These are phyloP conservation scores for Wickerhamiella shivajii DNA, from an alignment of 805 yeast genomes.

Conservation along the genomic window DNA sequence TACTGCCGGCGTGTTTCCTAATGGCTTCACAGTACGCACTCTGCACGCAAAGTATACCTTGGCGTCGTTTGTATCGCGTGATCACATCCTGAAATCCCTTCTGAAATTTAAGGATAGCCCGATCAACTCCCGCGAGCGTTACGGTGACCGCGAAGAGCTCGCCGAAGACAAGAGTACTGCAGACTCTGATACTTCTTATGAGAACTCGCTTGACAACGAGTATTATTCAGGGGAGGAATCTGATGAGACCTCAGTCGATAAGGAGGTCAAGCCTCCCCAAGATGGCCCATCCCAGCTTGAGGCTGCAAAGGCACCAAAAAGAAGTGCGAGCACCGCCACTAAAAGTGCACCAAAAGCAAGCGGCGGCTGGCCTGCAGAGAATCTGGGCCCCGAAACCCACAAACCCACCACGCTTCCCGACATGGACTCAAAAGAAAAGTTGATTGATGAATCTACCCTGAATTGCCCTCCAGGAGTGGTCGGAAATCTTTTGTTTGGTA, in stretches of 20 bases:
- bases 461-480: slow-evolving; percentile 68
- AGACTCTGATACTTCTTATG: neutral
- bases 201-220: neutral
- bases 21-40: slow-evolving; percentile 67
- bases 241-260: slow-evolving; percentile 1
- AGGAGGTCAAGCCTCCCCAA: slow-evolving; percentile 1
- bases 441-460: slow-evolving; percentile 38
- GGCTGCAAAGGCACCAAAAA: neutral
- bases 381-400: slow-evolving; percentile 55
- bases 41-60: slow-evolving; percentile 51
- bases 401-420: slow-evolving; percentile 39
- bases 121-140: no score
- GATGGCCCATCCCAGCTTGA: neutral
- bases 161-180: neutral
- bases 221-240: slow-evolving; percentile 14
- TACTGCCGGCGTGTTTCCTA: slow-evolving; percentile 83
- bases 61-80: slow-evolving; percentile 79
- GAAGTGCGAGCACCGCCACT: neutral
- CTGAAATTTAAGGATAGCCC: slow-evolving; percentile 19
- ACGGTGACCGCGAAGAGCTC: no score
- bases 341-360: slow-evolving; percentile 4
- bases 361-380: slow-evolving; percentile 22
- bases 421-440: slow-evolving; percentile 34
- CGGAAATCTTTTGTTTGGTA: slow-evolving; percentile 57
- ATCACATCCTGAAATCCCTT: slow-evolving; percentile 56